Evolutionary conservation across 352 stramenopile species (phyloP), one percentile per base, ranked within the genome.

Genomic region (Globisporangium emineosum): DNA sequence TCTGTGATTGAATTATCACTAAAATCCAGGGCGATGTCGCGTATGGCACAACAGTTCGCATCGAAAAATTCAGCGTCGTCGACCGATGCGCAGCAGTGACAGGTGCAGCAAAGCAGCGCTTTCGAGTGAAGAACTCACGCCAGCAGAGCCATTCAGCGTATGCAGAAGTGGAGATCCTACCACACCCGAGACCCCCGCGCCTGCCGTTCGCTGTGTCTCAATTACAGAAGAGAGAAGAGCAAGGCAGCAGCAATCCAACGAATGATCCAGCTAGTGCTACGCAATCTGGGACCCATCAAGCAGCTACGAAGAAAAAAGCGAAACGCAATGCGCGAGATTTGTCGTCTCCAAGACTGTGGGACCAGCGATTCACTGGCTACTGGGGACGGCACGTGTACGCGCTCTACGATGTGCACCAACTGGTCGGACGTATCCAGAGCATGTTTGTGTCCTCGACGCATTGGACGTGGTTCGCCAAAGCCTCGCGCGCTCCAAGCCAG

Each of bases 371-470:
- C 29, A 59, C 68, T 2, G 76, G 78, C 21, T 90, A 87, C 50
- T 93, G 80, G 78, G 71, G 72, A 0, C 52, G 58, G 10, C 59
- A 55, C 13, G 73, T 76, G 25, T 93, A 81, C 61, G 61, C 70
- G 19, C 53, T 90, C 47, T 95, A 85, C 55, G 85, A 95, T 68
- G 77, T 79, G 2, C 61, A 55, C 1, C 37, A 75, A 8, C 67
- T 95, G n/a, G 76, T 94, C 52, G 33, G 65, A 19, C 84, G 79
- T 49, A 86, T 93, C 62, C 79, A 92, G 62, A 64, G 77, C 23
- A 83, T 84, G 64, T 77, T 93, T 65, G 66, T 87, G 21, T 89
- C 81, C 5, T 90, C 81, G 25, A 75, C 85, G 15, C 83, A 94
- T 29, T 89, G 78, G 43, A 86, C 83, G 21, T 91, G 82, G 82